These are phyloP conservation scores for Ilex aquifolium DNA, from an alignment of 257 asterid species.

Conservation along the genomic window DNA sequence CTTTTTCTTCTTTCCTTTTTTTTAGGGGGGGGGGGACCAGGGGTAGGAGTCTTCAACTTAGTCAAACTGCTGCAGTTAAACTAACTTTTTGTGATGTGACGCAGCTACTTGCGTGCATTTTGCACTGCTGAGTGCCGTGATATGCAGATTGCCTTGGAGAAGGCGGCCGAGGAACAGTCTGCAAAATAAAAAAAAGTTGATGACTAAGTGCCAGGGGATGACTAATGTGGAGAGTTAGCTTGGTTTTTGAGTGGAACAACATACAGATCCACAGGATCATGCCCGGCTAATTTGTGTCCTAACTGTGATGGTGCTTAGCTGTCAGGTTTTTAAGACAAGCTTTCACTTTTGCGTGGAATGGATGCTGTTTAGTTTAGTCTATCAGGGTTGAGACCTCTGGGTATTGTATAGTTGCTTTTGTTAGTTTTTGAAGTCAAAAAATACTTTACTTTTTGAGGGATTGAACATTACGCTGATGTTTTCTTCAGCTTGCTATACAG, in stretches of 20 bases:
- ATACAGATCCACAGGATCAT: background rate
- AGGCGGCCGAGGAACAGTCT: background rate
- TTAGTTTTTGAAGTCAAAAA: no score
- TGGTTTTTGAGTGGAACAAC: background rate
- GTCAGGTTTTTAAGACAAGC: background rate
- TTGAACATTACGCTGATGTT: no score
- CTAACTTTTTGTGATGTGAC: background rate
- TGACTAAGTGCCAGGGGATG: background rate
- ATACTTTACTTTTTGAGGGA: no score
- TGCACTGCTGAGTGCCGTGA: constrained; percentile 2
- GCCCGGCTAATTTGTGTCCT: background rate
- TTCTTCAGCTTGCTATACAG: no score
- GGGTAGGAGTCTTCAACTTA: no score
- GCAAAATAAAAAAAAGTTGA: background rate
- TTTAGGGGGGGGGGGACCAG: no score
- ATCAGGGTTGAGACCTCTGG: no score
- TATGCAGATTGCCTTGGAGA: constrained; percentile 3
- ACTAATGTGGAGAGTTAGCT: background rate
- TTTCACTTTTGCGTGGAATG: background rate
- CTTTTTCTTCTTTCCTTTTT: no score
- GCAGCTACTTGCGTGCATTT: constrained; percentile 4
- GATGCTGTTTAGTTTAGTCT: background rate
- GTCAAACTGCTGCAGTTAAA: background rate
- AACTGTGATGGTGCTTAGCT: background rate
- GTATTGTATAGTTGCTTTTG: no score